These are phyloP conservation scores for Neoboletus subvelutipes DNA, from an alignment of 768 basidiomycete species.

Conservation along the genomic window DNA sequence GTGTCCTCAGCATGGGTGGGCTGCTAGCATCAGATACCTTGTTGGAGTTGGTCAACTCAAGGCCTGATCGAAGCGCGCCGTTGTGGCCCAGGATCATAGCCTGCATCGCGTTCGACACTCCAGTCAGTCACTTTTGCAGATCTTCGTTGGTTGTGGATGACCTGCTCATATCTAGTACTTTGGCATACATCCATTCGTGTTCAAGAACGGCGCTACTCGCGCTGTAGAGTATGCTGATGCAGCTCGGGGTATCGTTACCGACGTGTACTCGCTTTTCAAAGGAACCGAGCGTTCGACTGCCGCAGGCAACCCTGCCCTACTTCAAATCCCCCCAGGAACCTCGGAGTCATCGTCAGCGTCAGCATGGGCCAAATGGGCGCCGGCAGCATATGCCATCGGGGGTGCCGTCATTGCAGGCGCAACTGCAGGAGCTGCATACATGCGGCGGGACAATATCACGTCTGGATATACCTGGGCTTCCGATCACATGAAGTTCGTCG, in stretches of 20 bases:
- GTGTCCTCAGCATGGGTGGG: conserved; percentile 81
- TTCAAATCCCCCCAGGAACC: conserved; percentile 34
- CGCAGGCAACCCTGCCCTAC: conserved; percentile 28
- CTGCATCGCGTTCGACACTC: conserved; percentile 86
- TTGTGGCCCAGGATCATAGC: conserved; percentile 90
- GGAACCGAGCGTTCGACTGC: conserved; percentile 40
- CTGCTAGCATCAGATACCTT: conserved; percentile 84
- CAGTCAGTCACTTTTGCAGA: conserved; percentile 47
- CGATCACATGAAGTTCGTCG: conserved; percentile 89
- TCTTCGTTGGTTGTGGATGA: not conserved
- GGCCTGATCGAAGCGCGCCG: conserved; percentile 62
- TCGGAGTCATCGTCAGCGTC: conserved; percentile 23
- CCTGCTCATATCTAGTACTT: conserved; percentile 57
- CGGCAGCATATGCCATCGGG: conserved; percentile 68
- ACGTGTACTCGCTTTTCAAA: conserved; percentile 55
- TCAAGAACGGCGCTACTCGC: conserved; percentile 80
- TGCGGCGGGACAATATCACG: conserved; percentile 72
- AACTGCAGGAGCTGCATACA: conserved; percentile 82
- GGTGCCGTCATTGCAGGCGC: conserved; percentile 78
- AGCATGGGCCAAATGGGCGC: conserved; percentile 64
- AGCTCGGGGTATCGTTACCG: conserved; percentile 63
- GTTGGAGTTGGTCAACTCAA: conserved; percentile 64
- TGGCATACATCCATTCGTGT: conserved; percentile 81
- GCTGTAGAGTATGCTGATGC: conserved; percentile 66
- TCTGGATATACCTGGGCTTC: conserved; percentile 71